phyloP scores from a whole-genome alignment of 2,329 filamentous ascomycete genomes.

The Colletotrichum sp. region DNA sequence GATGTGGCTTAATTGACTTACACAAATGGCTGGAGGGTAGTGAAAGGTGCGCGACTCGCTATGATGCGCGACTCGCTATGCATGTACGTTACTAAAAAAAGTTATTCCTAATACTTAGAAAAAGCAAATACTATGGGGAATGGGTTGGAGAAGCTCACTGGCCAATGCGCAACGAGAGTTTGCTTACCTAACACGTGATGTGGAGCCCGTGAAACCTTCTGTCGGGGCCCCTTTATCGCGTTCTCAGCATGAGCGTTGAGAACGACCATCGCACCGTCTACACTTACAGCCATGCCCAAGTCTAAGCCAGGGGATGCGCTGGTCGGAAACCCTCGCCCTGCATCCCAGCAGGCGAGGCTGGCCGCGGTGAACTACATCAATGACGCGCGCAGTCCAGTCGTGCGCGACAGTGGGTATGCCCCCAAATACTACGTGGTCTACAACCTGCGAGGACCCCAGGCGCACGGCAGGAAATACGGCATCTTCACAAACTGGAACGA shows the following conservation, averaged over 20 bases:
- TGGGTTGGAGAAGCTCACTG: not conserved
- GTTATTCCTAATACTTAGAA: too few relatives aligned
- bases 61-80: too few relatives aligned
- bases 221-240: not conserved
- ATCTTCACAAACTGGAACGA: not conserved
- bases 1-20: too few relatives aligned
- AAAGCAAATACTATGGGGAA: not conserved
- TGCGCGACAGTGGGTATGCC: not conserved
- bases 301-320: not conserved
- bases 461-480: not conserved
- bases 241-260: not conserved
- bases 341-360: not conserved
- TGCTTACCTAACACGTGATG: fast-evolving
- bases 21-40: too few relatives aligned
- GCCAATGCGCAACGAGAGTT: fast-evolving
- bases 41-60: too few relatives aligned
- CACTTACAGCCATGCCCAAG: not conserved
- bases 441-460: not conserved
- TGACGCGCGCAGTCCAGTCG: not conserved
- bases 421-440: not conserved
- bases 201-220: not conserved
- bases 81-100: too few relatives aligned
- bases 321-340: not conserved
- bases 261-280: not conserved
- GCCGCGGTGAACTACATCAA: not conserved